Evolutionary conservation across 2,329 filamentous ascomycete genomes (phyloP).

Genomic region (Dactylellina drechsleri): DNA sequence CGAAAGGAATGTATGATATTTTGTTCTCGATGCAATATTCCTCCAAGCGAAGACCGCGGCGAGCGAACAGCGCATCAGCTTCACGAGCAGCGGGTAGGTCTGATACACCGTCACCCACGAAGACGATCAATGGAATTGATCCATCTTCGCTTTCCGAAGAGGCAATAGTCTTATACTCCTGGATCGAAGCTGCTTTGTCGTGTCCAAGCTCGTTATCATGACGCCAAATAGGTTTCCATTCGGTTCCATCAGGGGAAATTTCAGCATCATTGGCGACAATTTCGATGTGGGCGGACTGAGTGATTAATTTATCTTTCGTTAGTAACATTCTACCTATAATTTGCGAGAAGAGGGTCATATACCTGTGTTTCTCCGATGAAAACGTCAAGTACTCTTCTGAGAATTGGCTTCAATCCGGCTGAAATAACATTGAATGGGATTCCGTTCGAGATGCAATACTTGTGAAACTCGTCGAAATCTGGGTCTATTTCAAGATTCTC

Average conservation of each 20-base stretch:
- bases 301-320: not conserved
- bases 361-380: conserved; percentile 71
- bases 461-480: conserved; percentile 72
- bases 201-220: conserved; percentile 74
- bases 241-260: conserved; percentile 69
- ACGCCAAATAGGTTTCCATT: conserved; percentile 75
- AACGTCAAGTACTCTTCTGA: conserved; percentile 71
- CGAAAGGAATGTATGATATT: conserved; percentile 71
- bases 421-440: conserved; percentile 78
- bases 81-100: conserved; percentile 74
- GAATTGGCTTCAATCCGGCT: conserved; percentile 73
- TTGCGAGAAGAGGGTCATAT: not conserved
- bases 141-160: conserved; percentile 69
- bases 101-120: conserved; percentile 76
- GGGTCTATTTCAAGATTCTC: conserved; percentile 71
- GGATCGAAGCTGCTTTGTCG: conserved; percentile 74
- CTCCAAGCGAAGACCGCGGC: conserved; percentile 72
- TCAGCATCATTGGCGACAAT: conserved; percentile 75
- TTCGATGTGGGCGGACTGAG: conserved; percentile 68
- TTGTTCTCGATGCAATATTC: conserved; percentile 73
- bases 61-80: conserved; percentile 75
- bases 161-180: conserved; percentile 69
- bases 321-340: not conserved
- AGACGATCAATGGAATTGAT: conserved; percentile 73
- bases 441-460: conserved; percentile 71